Conservation (phyloP, 1,139 yeast genomes). For the Komagataea norvegica region DNA sequence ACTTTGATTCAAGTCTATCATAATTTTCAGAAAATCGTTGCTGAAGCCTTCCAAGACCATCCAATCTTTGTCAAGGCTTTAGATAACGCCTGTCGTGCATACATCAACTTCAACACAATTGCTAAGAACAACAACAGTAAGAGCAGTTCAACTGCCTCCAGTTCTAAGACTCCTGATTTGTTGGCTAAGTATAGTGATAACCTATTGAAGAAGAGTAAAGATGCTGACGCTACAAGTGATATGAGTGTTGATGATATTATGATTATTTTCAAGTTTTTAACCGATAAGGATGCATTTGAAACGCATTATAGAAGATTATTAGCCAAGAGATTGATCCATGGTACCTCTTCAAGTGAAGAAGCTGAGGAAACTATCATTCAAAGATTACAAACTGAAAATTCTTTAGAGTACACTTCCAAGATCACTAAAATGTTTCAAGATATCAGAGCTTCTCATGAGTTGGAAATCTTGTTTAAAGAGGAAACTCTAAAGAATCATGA, state of each 20-base stretch:
- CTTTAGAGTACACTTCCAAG: slow-evolving; percentile 88
- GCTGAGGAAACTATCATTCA: slow-evolving; percentile 86
- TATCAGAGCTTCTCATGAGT: slow-evolving; percentile 78
- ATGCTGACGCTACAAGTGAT: slow-evolving; percentile 57
- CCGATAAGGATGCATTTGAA: slow-evolving; percentile 94
- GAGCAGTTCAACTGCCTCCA: slow-evolving; percentile 26
- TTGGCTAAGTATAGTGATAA: slow-evolving; percentile 88
- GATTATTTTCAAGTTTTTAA: slow-evolving; percentile 81
- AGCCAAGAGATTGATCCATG: slow-evolving; percentile 84
- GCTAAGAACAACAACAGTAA: slow-evolving; percentile 61
- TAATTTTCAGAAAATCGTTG: slow-evolving; percentile 64
- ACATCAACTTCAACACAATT: slow-evolving; percentile 77
- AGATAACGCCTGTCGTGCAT: slow-evolving; percentile 82
- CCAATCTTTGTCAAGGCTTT: slow-evolving; percentile 81
- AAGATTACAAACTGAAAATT: slow-evolving; percentile 83
- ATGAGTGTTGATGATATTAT: slow-evolving; percentile 79
- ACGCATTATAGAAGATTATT: slow-evolving; percentile 84
- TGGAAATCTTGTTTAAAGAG: slow-evolving; percentile 62
- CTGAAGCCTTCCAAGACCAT: slow-evolving; percentile 66
- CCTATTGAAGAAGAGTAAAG: slow-evolving; percentile 70
- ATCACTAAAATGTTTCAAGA: slow-evolving; percentile 97
- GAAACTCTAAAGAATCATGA: slow-evolving; percentile 35
- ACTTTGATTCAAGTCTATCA: slow-evolving; percentile 67
- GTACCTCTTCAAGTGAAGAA: slow-evolving; percentile 75
- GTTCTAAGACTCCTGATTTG: slow-evolving; percentile 79